A percentile compares a stretch with the other conserved stretches of the same genome.
Evolutionary conservation across 768 basidiomycete genomes (phyloP).

Genomic region (Lyophyllum decastes): DNA sequence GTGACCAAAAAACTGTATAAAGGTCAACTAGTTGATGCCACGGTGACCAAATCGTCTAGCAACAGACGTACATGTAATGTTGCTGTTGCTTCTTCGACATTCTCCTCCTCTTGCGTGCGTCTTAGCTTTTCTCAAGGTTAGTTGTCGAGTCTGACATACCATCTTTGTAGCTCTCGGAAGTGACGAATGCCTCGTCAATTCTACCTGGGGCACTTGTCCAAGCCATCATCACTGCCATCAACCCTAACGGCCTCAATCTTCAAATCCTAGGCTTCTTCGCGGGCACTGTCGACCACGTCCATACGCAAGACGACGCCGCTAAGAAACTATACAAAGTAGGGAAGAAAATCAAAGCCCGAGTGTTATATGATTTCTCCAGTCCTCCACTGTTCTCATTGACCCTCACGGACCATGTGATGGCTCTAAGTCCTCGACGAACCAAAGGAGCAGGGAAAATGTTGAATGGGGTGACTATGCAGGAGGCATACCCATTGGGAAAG

Average conservation of each 20-base stretch:
- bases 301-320: conserved; percentile 52
- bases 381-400: conserved; percentile 88
- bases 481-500: conserved; percentile 73
- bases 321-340: conserved; percentile 58
- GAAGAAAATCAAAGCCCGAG: conserved; percentile 78
- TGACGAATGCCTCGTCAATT: conserved; percentile 75
- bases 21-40: conserved; percentile 69
- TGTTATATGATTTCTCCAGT: conserved; percentile 78
- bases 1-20: conserved; percentile 42
- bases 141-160: not conserved
- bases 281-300: conserved; percentile 83
- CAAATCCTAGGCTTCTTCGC: conserved; percentile 92
- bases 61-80: conserved; percentile 84
- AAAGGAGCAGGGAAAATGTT: conserved; percentile 21
- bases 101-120: conserved; percentile 60
- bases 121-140: conserved; percentile 6
- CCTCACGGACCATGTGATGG: conserved; percentile 69
- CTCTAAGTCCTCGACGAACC: conserved; percentile 44
- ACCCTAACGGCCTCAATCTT: conserved; percentile 76
- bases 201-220: conserved; percentile 87
- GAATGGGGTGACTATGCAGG: conserved; percentile 37
- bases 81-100: conserved; percentile 46
- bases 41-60: conserved; percentile 66
- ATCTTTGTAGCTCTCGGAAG: conserved; percentile 63
- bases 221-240: conserved; percentile 75